Conservation (phyloP, 768 basidiomycete genomes). For the Amanita rimosa region DNA sequence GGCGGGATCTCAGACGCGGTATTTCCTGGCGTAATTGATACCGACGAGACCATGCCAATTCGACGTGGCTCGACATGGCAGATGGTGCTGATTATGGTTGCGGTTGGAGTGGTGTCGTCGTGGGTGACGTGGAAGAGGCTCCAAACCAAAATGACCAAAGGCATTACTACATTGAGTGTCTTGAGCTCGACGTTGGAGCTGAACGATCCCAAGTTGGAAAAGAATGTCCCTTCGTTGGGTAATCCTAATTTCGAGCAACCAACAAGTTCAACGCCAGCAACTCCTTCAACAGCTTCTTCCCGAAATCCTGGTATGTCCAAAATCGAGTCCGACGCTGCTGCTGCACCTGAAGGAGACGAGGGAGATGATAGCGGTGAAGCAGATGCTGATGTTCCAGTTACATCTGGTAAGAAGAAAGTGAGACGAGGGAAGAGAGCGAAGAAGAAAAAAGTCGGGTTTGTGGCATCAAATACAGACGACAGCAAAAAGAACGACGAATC, state of each 20-base stretch:
- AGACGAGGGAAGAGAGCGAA: constrained; percentile 43
- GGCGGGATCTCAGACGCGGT: constrained; percentile 6
- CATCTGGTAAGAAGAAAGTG: constrained; percentile 33
- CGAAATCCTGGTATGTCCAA: neutral
- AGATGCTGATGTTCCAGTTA: constrained; percentile 24
- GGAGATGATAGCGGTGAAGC: constrained; percentile 37
- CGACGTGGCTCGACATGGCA: constrained; percentile 6
- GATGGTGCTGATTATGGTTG: constrained; percentile 4
- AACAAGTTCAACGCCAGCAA: neutral
- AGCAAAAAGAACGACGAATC: constrained; percentile 26
- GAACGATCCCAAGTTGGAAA: neutral
- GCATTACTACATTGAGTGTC: constrained; percentile 2
- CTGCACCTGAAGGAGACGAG: constrained; percentile 20
- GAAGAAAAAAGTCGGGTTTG: constrained; percentile 35
- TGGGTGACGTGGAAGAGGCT: constrained; percentile 9
- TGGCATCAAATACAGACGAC: constrained; percentile 26
- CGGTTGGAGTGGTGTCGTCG: constrained; percentile 10
- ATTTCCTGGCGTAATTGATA: constrained; percentile 4
- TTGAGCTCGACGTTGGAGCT: neutral
- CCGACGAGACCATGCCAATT: neutral
- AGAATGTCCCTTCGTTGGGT: neutral
- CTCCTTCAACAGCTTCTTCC: neutral
- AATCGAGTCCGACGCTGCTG: neutral
- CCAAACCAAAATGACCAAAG: constrained; percentile 1
- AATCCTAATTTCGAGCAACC: neutral